phyloP scores from a whole-genome alignment of 805 yeast species.

The Sugiyamaella americana region DNA sequence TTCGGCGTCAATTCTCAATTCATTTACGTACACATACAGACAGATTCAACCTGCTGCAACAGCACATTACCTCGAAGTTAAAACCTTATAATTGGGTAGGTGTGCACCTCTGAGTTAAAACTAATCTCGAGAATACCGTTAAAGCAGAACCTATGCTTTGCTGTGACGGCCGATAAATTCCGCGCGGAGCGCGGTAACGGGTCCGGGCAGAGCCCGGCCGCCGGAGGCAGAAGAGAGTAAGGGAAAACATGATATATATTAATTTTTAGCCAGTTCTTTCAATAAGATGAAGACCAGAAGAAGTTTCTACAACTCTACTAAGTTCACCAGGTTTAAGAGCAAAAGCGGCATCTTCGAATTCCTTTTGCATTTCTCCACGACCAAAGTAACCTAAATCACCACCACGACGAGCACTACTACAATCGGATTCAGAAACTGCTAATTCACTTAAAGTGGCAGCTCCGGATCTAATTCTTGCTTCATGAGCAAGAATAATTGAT shows the following conservation, averaged over 20 bases:
- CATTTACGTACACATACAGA: no score
- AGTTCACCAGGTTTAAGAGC: slow-evolving; percentile 74
- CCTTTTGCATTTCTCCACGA: slow-evolving; percentile 91
- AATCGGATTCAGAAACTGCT: slow-evolving; percentile 81
- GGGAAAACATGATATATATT: neutral
- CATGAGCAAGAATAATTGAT: slow-evolving; percentile 50
- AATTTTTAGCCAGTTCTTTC: slow-evolving; percentile 62
- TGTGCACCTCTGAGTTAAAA: no score
- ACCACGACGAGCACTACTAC: slow-evolving; percentile 76
- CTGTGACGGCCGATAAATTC: no score
- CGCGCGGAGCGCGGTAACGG: no score
- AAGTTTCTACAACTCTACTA: slow-evolving; percentile 78
- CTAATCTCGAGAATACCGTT: no score
- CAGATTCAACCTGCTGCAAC: no score
- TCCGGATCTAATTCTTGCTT: slow-evolving; percentile 56
- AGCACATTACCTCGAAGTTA: no score
- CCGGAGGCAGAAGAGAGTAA: no score
- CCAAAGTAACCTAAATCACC: slow-evolving; percentile 92
- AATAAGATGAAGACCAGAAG: slow-evolving; percentile 85
- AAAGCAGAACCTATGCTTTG: no score
- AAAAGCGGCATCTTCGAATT: slow-evolving; percentile 85
- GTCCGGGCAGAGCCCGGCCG: no score
- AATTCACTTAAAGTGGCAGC: slow-evolving; percentile 60
- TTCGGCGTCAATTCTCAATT: no score
- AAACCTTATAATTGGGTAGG: no score